Percentiles rank a stretch among this genome's conserved stretches.
Conservation (phyloP, 2,329 filamentous ascomycete genomes). For the Kalmusia sp. region DNA sequence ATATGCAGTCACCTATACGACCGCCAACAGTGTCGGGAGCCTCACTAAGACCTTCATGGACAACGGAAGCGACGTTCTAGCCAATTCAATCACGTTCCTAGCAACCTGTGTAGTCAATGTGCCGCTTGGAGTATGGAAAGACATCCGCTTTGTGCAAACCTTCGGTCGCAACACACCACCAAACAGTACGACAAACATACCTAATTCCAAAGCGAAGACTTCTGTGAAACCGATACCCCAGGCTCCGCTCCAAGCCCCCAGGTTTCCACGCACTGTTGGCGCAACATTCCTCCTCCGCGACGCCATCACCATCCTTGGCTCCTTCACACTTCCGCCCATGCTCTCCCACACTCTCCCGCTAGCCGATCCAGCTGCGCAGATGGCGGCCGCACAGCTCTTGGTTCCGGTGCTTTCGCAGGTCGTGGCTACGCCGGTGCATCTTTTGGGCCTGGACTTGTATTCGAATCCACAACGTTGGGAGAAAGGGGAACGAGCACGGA, state of each 20-base stretch:
- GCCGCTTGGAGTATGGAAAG: conserved; percentile 36
- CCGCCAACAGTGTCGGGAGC: conserved; percentile 33
- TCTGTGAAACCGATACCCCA: neutral
- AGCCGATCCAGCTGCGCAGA: conserved; percentile 23
- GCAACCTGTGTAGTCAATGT: conserved; percentile 36
- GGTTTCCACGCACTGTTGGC: conserved; percentile 23
- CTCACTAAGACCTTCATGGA: conserved; percentile 17
- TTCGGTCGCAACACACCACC: conserved; percentile 21
- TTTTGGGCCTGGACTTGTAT: conserved; percentile 35
- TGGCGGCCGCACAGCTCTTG: conserved; percentile 33
- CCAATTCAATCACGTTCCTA: conserved; percentile 31
- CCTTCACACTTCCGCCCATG: conserved; percentile 35
- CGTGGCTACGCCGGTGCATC: conserved; percentile 34
- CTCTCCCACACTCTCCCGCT: conserved; percentile 25
- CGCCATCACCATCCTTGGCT: conserved; percentile 39
- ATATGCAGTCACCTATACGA: conserved; percentile 36
- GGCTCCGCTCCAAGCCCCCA: conserved; percentile 8
- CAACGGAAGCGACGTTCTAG: conserved; percentile 19
- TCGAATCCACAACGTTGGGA: conserved; percentile 10
- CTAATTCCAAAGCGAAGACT: neutral
- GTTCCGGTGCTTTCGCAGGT: conserved; percentile 37
- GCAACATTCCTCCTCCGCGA: conserved; percentile 38
- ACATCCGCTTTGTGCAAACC: conserved; percentile 37
- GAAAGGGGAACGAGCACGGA: conserved; percentile 6
- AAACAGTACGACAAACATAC: neutral